These are phyloP conservation scores for Solanum hybrid DNA, from an alignment of 305 asterid species.

Conservation along the genomic window DNA sequence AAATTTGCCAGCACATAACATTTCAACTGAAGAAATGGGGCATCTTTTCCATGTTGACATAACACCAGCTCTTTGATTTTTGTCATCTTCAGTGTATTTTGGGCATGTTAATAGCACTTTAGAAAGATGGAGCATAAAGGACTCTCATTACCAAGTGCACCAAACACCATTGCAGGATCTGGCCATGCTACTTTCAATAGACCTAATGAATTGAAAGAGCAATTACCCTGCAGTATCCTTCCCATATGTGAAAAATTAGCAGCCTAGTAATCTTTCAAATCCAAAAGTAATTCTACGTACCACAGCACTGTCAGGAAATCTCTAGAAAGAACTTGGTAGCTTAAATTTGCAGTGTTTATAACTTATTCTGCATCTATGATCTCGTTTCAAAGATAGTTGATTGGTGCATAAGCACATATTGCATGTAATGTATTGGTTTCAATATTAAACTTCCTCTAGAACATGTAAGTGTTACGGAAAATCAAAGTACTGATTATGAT, in stretches of 20 bases:
- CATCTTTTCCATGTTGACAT: background rate
- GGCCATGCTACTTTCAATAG: background rate
- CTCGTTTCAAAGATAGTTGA: background rate
- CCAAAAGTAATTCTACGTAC: background rate
- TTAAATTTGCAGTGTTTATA: background rate
- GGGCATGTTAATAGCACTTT: background rate
- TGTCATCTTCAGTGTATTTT: background rate
- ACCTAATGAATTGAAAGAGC: background rate
- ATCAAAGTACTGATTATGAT: background rate
- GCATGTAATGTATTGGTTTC: background rate
- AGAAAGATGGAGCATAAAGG: background rate
- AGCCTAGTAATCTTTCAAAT: background rate
- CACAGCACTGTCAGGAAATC: background rate
- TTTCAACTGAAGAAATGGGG: background rate
- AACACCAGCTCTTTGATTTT: background rate
- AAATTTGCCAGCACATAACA: background rate
- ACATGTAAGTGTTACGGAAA: background rate
- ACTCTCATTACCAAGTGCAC: background rate
- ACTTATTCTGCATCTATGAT: background rate
- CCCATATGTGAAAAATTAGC: background rate
- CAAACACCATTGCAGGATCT: background rate
- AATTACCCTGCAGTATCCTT: background rate
- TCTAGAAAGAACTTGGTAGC: background rate
- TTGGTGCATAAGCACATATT: background rate
- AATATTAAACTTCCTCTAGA: background rate